Base-by-base conservation (phyloP, 208 protist genomes). In the Crithidia thermophila region DNA sequence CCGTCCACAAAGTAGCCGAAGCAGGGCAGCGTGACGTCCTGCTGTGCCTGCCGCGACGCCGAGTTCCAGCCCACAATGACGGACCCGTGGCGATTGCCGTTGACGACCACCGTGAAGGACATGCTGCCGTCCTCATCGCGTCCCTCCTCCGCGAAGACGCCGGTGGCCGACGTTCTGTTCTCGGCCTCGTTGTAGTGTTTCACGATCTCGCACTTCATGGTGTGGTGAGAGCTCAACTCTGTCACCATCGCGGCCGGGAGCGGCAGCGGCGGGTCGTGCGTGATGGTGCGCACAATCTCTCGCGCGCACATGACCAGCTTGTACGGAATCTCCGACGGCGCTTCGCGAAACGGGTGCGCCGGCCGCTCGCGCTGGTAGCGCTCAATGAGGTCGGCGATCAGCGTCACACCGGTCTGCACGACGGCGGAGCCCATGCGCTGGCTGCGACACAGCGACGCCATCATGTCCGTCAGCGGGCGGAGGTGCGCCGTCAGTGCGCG, bases 351-450 rank as follows among this genome's bases (percentile, higher is more conserved):
- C 18, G 45, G 74, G 31, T 67, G 27, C 42, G 34, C 58, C 2
- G 82, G 81, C n/a, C 79, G 70, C 43, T 81, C 72, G 11, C 62
- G 53, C 57, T 75, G 67, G 58, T 93, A 96, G 14, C 91, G 83
- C 56, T 77, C 60, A 46, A 87, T 79, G n/a, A 96, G 69, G 61
- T 93, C 83, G 6, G 84, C 82, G 10, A 96, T 71, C 16, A 96
- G 59, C 8, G 77, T 87, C n/a, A 94, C 84, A 37, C 88, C 91
- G 42, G 92, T 83, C 62, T 96, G 91, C 37, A 94, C 88, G 10
- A 93, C 79, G 7, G 81, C 77, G 34, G 79, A 89, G 16, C 78
- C 76, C 71, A 90, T 85, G 60, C 84, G 84, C 37, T 85, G 78
- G 36, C 74, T 76, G 23, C 67, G 66, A 72, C 91, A 96, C 34